Percentiles rank a stretch among this genome's conserved stretches.
phyloP scores from a whole-genome alignment of 306 rosid genomes.

The Lathyrus oleraceus region DNA sequence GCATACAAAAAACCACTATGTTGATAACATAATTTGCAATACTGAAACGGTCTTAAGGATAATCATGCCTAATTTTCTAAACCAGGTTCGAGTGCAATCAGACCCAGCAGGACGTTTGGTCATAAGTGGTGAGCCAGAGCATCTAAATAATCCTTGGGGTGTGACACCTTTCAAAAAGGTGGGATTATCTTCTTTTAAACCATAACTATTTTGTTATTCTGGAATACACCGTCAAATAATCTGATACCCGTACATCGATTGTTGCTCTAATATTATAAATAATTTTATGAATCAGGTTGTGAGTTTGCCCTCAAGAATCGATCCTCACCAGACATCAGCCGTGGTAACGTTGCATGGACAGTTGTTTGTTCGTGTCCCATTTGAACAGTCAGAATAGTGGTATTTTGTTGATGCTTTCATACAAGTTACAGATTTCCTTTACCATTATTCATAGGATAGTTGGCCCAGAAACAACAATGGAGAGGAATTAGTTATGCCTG shows the following conservation, averaged over 20 bases:
- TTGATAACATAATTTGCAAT: background rate
- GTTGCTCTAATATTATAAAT: background rate
- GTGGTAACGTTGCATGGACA: constrained; percentile 98
- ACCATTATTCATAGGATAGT: constrained; percentile 24
- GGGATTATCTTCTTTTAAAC: background rate
- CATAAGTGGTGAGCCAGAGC: constrained; percentile 95
- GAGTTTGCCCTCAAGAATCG: constrained; percentile 85
- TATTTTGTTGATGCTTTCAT: constrained; percentile 1
- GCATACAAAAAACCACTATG: background rate
- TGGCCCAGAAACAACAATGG: constrained; percentile 30
- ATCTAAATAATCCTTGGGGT: constrained; percentile 94
- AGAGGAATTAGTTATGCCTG: constrained; percentile 21
- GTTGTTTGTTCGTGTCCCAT: constrained; percentile 92
- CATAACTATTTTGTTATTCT: background rate
- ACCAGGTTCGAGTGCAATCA: constrained; percentile 94
- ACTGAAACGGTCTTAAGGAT: constrained; percentile 27
- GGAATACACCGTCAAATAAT: background rate
- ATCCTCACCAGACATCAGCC: constrained; percentile 95
- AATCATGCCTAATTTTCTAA: constrained; percentile 20
- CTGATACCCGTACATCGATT: background rate
- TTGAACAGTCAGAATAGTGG: constrained; percentile 70
- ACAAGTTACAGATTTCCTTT: constrained; percentile 12
- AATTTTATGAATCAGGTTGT: constrained; percentile 60
- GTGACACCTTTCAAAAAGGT: constrained; percentile 97
- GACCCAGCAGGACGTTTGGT: constrained; percentile 96